Conservation (phyloP, 352 stramenopile species). For the Phytophthora brassicae region DNA sequence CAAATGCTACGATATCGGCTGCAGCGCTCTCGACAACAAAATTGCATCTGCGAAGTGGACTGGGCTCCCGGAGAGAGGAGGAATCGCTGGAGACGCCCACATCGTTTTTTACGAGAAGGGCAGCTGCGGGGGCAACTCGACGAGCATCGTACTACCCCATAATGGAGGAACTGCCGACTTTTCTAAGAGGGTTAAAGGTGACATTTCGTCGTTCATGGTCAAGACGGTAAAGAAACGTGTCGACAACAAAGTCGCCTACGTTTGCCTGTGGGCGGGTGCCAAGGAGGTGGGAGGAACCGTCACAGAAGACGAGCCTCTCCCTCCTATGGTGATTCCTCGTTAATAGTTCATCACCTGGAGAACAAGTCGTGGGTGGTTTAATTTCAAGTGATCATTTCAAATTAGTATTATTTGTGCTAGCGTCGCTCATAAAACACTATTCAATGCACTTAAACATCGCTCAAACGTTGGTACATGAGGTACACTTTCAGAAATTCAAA, state of each 20-base stretch:
- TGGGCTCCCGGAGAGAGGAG: slow-evolving; percentile 14
- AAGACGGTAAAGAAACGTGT: neutral
- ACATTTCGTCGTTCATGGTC: slow-evolving; percentile 24
- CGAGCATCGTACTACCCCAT: slow-evolving; percentile 14
- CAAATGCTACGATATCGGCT: slow-evolving; percentile 29
- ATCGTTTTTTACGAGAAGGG: slow-evolving; percentile 28
- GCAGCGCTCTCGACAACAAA: slow-evolving; percentile 20
- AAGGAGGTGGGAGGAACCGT: slow-evolving; percentile 19
- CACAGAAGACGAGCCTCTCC: slow-evolving; percentile 12
- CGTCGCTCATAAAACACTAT: too few relatives aligned
- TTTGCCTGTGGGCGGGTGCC: slow-evolving; percentile 25
- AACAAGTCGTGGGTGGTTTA: neutral
- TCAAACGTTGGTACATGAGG: too few relatives aligned
- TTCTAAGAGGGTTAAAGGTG: slow-evolving; percentile 14
- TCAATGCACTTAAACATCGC: too few relatives aligned
- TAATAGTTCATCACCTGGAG: neutral
- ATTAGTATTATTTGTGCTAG: too few relatives aligned
- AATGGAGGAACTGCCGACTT: slow-evolving; percentile 24
- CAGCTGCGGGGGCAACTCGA: slow-evolving; percentile 10
- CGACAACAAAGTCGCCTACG: slow-evolving; percentile 19
- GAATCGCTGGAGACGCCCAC: slow-evolving; percentile 17
- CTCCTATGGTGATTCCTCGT: slow-evolving; percentile 11
- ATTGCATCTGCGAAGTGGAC: slow-evolving; percentile 23
- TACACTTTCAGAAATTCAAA: too few relatives aligned
- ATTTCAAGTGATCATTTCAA: neutral